Conservation (phyloP, 352 stramenopile species). For the Pseudoperonospora humuli region DNA sequence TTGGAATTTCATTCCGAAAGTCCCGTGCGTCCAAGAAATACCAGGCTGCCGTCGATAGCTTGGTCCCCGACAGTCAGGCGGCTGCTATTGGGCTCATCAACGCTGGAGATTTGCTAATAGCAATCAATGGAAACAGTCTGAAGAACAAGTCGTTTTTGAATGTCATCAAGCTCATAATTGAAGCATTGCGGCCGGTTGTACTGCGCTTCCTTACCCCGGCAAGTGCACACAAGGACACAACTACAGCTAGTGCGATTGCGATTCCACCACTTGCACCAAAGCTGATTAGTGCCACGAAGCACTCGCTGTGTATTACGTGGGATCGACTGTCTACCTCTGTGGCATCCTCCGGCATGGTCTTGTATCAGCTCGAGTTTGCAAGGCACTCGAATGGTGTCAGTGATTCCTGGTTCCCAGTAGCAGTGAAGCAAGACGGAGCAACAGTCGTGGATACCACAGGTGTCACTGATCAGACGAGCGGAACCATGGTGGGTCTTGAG, state of each 20-base stretch:
- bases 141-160: conserved; percentile 52
- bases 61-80: conserved; percentile 75
- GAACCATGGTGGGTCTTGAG: conserved; percentile 57
- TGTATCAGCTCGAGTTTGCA: conserved; percentile 62
- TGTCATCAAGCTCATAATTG: conserved; percentile 75
- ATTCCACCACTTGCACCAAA: conserved; percentile 52
- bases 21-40: conserved; percentile 57
- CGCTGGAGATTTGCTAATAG: conserved; percentile 61
- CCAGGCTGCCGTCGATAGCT: conserved; percentile 68
- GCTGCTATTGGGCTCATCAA: conserved; percentile 58
- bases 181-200: conserved; percentile 51
- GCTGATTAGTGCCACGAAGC: conserved; percentile 49
- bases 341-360: conserved; percentile 14
- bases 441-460: conserved; percentile 33
- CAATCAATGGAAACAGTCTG: conserved; percentile 66
- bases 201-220: conserved; percentile 57
- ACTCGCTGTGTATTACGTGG: conserved; percentile 63
- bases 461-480: conserved; percentile 46
- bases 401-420: conserved; percentile 42
- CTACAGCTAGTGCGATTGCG: conserved; percentile 42
- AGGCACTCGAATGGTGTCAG: conserved; percentile 53
- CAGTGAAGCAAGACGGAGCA: conserved; percentile 43
- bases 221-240: conserved; percentile 28
- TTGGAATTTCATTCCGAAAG: conserved; percentile 78
- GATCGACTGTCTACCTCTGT: conserved; percentile 26